These are phyloP conservation scores for Solanum paucissectum DNA, from an alignment of 257 asterid species.

Conservation along the genomic window DNA sequence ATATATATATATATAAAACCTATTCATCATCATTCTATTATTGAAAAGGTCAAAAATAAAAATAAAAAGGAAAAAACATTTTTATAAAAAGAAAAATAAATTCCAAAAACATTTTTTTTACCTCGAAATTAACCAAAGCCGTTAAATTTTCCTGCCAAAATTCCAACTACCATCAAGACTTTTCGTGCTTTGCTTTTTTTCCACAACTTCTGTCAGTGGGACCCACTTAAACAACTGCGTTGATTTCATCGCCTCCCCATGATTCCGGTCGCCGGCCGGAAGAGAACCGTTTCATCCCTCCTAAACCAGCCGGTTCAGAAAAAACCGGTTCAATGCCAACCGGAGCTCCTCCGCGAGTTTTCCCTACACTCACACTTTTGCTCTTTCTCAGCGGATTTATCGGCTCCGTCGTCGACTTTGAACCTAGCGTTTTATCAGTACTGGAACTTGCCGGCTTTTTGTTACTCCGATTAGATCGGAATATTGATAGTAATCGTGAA, in stretches of 20 bases:
- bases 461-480: slow-evolving; percentile 21
- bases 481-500: slow-evolving; percentile 37
- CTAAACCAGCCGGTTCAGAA: slow-evolving; percentile 22
- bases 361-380: slow-evolving; percentile 4
- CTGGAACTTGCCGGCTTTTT: slow-evolving; percentile 18
- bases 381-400: slow-evolving; percentile 15
- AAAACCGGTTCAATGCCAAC: slow-evolving; percentile 1
- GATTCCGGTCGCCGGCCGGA: slow-evolving; percentile 28
- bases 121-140: background rate
- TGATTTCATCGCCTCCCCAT: slow-evolving; percentile 15
- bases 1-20: background rate
- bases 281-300: slow-evolving; percentile 33
- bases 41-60: background rate
- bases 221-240: slow-evolving; percentile 5
- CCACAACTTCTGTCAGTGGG: background rate
- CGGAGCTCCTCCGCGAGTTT: slow-evolving; percentile 1
- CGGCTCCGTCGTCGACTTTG: slow-evolving; percentile 11
- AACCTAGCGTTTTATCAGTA: slow-evolving; percentile 17
- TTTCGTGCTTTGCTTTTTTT: background rate
- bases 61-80: background rate
- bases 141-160: background rate
- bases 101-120: background rate
- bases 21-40: background rate
- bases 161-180: background rate
- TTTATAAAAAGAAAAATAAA: background rate